phyloP scores from a whole-genome alignment of 2,329 filamentous ascomycete genomes.

The Hortaea werneckii region DNA sequence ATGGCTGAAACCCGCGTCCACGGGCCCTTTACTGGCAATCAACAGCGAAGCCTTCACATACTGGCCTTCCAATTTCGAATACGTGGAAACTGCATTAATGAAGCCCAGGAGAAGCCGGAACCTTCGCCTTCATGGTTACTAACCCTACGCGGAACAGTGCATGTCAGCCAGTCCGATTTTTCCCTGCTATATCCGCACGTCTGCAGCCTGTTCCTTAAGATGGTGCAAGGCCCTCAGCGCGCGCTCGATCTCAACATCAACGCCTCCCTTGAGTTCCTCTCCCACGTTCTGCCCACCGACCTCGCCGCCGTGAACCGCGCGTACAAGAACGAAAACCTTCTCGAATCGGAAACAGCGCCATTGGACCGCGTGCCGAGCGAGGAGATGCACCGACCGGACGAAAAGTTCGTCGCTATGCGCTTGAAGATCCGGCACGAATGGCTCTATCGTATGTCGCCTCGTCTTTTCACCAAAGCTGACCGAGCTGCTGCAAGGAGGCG shows the following conservation, averaged over 20 bases:
- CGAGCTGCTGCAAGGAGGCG: slow-evolving; percentile 26
- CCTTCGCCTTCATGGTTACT: slow-evolving; percentile 35
- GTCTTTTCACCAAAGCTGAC: slow-evolving; percentile 32
- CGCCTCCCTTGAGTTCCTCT: slow-evolving; percentile 53
- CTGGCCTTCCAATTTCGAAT: slow-evolving; percentile 54
- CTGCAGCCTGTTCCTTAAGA: slow-evolving; percentile 50
- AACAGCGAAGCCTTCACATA: slow-evolving; percentile 62
- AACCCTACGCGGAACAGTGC: slow-evolving; percentile 49
- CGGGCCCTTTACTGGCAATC: slow-evolving; percentile 52
- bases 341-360: slow-evolving; percentile 24
- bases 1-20: slow-evolving; percentile 35
- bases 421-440: slow-evolving; percentile 51
- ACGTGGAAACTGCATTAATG: slow-evolving; percentile 47
- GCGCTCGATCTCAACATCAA: slow-evolving; percentile 55
- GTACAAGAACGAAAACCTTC: slow-evolving; percentile 43
- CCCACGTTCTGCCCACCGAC: slow-evolving; percentile 39
- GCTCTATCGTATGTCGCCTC: slow-evolving; percentile 38
- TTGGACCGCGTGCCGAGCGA: slow-evolving; percentile 41
- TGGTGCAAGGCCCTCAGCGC: slow-evolving; percentile 51
- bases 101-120: slow-evolving; percentile 37
- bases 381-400: slow-evolving; percentile 38
- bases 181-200: slow-evolving; percentile 52
- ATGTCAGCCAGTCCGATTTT: slow-evolving; percentile 58
- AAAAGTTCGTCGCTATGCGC: slow-evolving; percentile 49
- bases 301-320: slow-evolving; percentile 40